These are phyloP conservation scores for Penicillium odoratum DNA, from an alignment of 495 filamentous ascomycete species.

Conservation along the genomic window DNA sequence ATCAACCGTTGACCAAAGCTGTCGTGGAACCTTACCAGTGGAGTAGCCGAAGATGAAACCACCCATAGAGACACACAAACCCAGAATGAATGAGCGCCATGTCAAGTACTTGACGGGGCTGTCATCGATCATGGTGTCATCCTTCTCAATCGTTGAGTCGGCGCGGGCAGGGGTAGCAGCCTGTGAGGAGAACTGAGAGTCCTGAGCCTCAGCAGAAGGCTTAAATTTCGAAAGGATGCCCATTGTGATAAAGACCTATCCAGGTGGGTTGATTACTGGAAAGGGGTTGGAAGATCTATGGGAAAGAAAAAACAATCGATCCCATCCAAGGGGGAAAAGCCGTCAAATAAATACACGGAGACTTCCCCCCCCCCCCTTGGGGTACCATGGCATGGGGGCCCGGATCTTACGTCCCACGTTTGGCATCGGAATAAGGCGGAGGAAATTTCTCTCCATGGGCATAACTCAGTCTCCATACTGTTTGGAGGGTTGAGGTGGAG, in stretches of 20 bases:
- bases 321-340: constrained; percentile 7
- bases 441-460: constrained; percentile 33
- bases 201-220: constrained; percentile 17
- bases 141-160: constrained; percentile 42
- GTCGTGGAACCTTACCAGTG: constrained; percentile 46
- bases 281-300: constrained; percentile 4
- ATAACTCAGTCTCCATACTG: constrained; percentile 18
- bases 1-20: constrained; percentile 3
- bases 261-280: constrained; percentile 10
- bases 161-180: constrained; percentile 40
- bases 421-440: constrained; percentile 24
- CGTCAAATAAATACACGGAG: constrained; percentile 30
- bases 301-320: constrained; percentile 14
- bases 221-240: constrained; percentile 39
- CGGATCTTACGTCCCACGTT: constrained; percentile 38
- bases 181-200: constrained; percentile 34
- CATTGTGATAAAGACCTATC: constrained; percentile 32
- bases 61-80: constrained; percentile 62
- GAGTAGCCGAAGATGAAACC: constrained; percentile 79
- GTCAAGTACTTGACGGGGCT: constrained; percentile 50
- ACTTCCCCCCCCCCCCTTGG: constrained; percentile 28
- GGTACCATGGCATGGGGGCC: constrained; percentile 42
- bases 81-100: constrained; percentile 51
- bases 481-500: constrained; percentile 25
- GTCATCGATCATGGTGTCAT: constrained; percentile 42